These are phyloP conservation scores for Gentiana straminea DNA, from an alignment of 257 asterid genomes.

Conservation along the genomic window DNA sequence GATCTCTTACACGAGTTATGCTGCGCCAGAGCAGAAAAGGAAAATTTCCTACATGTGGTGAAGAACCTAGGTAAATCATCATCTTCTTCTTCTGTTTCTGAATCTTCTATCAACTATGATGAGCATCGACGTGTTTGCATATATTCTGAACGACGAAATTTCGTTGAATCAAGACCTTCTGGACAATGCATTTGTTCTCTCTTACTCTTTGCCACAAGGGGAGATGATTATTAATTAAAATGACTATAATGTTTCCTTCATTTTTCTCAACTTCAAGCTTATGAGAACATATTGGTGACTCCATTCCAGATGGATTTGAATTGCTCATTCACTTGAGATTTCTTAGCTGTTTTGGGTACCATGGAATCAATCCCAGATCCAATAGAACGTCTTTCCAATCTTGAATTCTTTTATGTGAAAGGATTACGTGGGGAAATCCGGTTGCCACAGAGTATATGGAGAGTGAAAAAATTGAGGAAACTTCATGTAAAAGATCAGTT, in stretches of 20 bases:
- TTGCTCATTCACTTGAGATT: not conserved
- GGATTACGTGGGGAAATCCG: not conserved
- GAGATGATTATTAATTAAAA: not conserved
- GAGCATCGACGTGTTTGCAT: not conserved
- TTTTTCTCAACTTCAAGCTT: slow-evolving; percentile 6
- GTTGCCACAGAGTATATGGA: slow-evolving; percentile 5
- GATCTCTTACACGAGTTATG: not conserved
- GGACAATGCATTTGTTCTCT: not conserved
- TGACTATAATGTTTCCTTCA: not conserved
- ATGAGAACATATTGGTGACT: slow-evolving; percentile 3
- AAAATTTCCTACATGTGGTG: not conserved
- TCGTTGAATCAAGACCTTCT: not conserved
- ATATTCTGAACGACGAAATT: not conserved
- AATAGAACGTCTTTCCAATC: not conserved
- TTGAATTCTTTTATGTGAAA: not conserved
- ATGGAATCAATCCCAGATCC: slow-evolving; percentile 1
- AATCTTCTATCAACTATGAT: not conserved
- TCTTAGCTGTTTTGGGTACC: not conserved
- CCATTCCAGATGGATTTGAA: not conserved
- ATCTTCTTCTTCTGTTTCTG: not conserved
- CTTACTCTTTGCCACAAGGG: not conserved
- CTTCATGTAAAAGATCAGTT: not conserved
- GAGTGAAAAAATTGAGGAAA: slow-evolving; percentile 4
- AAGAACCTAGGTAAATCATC: not conserved
- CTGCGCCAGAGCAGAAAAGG: not conserved